Evolutionary conservation across 305 asterid genomes (phyloP), one percentile per base, ranked within the genome.

Genomic region (Solanum hybrid): DNA sequence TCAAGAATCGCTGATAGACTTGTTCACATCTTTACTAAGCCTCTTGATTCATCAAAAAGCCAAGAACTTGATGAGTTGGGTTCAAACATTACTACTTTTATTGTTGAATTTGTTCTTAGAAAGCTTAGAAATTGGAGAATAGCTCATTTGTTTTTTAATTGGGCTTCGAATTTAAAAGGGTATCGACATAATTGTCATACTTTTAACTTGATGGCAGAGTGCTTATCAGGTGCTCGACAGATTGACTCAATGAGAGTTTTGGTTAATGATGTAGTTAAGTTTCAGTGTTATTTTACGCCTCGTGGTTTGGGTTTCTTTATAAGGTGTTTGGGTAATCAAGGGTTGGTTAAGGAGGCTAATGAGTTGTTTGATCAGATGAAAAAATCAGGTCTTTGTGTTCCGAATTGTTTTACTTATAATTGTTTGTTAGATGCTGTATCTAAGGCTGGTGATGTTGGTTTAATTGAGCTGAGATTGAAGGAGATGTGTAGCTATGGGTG

Each of bases 211-310:
- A 94, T 95, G 95, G 99, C 99, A n/a, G 93, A 90, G 5, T 88
- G 95, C 91, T 96, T 97, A 10, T 94, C 97, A 94, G 89, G 33
- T 94, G 98, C 97, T 94, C 98, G 98, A 94, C 99, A 95, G 93
- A 96, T 93, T 94, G 96, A 93, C 92, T 86, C 93, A 89, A 89
- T 97, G 93, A 95, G 90, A 90, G 91, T 75, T 5, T 95, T 97
- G 45, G 94, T 96, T 20, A 73, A 65, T 20, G 90, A 91, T 87
- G 24, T 96, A 78, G 84, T 88, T 70, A 91, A 88, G n/a, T 93
- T 95, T 3, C 57, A 89, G 89, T 92, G 96, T 91, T 92, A 79
- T 36, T 93, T 96, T 95, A 92, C 96, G 3, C 96, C 99, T 8
- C 98, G 98, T 77, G 98, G 97, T 45, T 94, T 97, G 86, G 99